phyloP scores from a whole-genome alignment of 768 basidiomycete species.

The Xanthoconium stramineum region DNA sequence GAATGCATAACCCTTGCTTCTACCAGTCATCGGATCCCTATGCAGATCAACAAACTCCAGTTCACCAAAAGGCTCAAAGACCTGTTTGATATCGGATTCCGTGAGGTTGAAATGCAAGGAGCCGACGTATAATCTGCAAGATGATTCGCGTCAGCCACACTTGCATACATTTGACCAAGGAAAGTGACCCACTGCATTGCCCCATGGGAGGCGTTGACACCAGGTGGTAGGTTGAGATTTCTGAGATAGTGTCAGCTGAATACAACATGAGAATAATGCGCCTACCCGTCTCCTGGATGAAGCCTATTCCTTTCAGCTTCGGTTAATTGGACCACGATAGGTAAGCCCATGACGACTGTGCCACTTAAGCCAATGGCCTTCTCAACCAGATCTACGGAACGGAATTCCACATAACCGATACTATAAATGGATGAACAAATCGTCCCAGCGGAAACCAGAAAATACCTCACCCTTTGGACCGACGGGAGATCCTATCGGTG shows the following conservation, averaged over 20 bases:
- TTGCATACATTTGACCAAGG: conserved; percentile 12
- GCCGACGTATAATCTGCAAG: conserved; percentile 85
- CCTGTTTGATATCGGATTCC: conserved; percentile 96
- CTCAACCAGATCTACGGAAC: conserved; percentile 84
- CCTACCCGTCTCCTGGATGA: conserved; percentile 86
- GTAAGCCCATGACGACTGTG: conserved; percentile 97
- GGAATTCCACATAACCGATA: conserved; percentile 98
- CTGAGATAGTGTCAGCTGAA: conserved; percentile 34
- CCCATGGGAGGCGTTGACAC: conserved; percentile 75
- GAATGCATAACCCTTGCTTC: conserved; percentile 97
- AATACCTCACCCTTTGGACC: conserved; percentile 88
- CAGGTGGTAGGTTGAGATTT: conserved; percentile 80
- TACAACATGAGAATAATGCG: neutral
- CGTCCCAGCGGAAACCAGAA: neutral
- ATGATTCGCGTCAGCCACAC: conserved; percentile 9
- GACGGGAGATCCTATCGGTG: conserved; percentile 88
- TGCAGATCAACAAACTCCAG: conserved; percentile 98
- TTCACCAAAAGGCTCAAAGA: conserved; percentile 98
- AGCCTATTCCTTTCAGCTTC: conserved; percentile 93
- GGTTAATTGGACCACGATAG: conserved; percentile 94
- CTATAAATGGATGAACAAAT: conserved; percentile 39
- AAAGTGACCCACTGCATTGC: conserved; percentile 73
- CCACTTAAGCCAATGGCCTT: conserved; percentile 88
- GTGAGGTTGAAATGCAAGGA: conserved; percentile 96
- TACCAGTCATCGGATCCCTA: conserved; percentile 89